Percentiles rank a stretch among this genome's conserved stretches.
Evolutionary conservation across 202 grass and related monocot genomes (phyloP).

Genomic region (Sporobolus alterniflorus): DNA sequence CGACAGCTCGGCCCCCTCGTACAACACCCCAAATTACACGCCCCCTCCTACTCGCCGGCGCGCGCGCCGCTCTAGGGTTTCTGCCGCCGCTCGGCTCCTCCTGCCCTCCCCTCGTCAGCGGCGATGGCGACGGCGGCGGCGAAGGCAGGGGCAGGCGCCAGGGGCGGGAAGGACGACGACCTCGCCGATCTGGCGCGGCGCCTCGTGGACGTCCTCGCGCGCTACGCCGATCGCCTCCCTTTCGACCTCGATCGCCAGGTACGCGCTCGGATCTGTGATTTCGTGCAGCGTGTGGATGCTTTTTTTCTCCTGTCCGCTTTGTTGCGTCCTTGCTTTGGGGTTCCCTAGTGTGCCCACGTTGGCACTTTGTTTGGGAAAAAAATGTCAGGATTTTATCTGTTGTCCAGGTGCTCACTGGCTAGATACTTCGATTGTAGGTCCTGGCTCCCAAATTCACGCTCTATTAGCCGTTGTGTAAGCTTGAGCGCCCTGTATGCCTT

Average conservation of each 20-base stretch:
- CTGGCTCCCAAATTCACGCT: conserved; percentile 3
- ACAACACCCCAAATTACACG: conserved; percentile 18
- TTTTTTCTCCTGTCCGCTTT: background rate
- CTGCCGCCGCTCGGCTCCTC: background rate
- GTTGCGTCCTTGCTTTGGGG: background rate
- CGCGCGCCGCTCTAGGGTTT: conserved; percentile 29
- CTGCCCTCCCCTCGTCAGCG: background rate
- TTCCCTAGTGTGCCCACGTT: background rate
- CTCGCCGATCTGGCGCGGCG: conserved; percentile 88
- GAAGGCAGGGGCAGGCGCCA: conserved; percentile 11
- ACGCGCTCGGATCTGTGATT: conserved; percentile 39
- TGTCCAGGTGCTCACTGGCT: background rate
- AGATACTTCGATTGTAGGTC: conserved; percentile 1
- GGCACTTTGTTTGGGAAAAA: conserved; percentile 19
- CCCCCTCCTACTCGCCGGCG: conserved; percentile 16
- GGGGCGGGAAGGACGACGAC: conserved; percentile 75
- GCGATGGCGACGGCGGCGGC: conserved; percentile 54
- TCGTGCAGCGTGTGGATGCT: background rate
- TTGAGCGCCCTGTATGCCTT: background rate
- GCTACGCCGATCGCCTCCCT: conserved; percentile 82
- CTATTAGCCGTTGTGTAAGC: conserved; percentile 4
- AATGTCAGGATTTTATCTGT: background rate
- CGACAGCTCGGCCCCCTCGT: conserved; percentile 23
- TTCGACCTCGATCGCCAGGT: conserved; percentile 96
- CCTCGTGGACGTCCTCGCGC: conserved; percentile 64